A percentile compares a stretch with the other conserved stretches of the same genome.
These are phyloP conservation scores for Yarrowia sp. DNA, from an alignment of 805 yeast species.

Conservation along the genomic window DNA sequence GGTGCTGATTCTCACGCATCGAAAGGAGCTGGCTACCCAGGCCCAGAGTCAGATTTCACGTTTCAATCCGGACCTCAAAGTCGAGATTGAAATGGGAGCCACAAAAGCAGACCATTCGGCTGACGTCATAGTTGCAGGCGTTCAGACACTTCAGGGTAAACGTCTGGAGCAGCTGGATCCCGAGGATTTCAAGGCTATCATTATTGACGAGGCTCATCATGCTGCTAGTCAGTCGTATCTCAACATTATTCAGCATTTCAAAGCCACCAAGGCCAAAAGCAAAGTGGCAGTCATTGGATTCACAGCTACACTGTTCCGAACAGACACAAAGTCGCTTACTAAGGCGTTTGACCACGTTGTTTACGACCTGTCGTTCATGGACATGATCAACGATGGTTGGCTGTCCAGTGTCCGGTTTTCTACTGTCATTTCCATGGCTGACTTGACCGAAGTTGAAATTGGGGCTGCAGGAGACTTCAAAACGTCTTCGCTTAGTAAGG, in stretches of 20 bases:
- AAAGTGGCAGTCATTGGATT: constrained; percentile 69
- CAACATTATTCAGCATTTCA: constrained; percentile 57
- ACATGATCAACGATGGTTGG: constrained; percentile 67
- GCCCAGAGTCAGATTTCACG: constrained; percentile 50
- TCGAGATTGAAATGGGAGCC: constrained; percentile 70
- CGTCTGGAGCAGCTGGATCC: constrained; percentile 57
- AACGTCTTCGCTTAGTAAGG: constrained; percentile 48
- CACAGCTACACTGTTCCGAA: constrained; percentile 79
- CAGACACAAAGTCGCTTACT: constrained; percentile 62
- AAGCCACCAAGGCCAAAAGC: constrained; percentile 43
- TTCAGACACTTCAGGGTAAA: constrained; percentile 55
- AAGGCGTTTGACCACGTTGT: constrained; percentile 68
- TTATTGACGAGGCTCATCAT: constrained; percentile 92
- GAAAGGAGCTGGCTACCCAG: constrained; percentile 74
- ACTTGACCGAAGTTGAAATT: constrained; percentile 41
- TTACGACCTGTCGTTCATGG: constrained; percentile 59
- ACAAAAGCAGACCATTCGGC: constrained; percentile 43
- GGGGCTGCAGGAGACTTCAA: constrained; percentile 52
- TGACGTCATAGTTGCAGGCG: constrained; percentile 74
- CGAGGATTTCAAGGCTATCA: constrained; percentile 60
- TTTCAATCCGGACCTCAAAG: constrained; percentile 49
- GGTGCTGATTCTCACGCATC: constrained; percentile 68
- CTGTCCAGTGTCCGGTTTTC: constrained; percentile 67
- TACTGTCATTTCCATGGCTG: constrained; percentile 49
- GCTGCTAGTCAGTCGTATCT: constrained; percentile 69